Percentiles rank a stretch among this genome's conserved stretches.
Conservation (phyloP, 805 yeast genomes). For the Hanseniaspora pseudoguilliermondii region DNA sequence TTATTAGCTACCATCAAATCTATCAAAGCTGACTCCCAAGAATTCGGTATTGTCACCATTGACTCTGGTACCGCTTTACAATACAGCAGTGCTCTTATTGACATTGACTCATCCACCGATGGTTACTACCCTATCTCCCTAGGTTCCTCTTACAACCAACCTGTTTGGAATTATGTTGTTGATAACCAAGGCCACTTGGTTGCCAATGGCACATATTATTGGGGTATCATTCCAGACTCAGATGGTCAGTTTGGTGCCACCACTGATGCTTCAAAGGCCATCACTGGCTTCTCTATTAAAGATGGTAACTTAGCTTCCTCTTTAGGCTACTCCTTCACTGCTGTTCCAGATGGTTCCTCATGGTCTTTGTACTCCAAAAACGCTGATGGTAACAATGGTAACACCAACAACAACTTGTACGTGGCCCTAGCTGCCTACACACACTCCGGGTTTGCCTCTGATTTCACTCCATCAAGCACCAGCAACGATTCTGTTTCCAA, state of each 20-base stretch:
- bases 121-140: slow-evolving; percentile 11
- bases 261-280: slow-evolving; percentile 20
- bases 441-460: slow-evolving; percentile 17
- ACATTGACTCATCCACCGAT: slow-evolving; percentile 8
- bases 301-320: slow-evolving; percentile 30
- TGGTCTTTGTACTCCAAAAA: slow-evolving; percentile 11
- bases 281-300: slow-evolving; percentile 30
- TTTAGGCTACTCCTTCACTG: slow-evolving; percentile 27
- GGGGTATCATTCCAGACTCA: slow-evolving; percentile 16
- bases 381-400: slow-evolving; percentile 8
- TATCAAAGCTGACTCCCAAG: slow-evolving; percentile 28
- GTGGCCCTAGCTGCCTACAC: slow-evolving; percentile 18
- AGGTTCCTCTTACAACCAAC: slow-evolving; percentile 8
- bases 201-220: slow-evolving; percentile 21
- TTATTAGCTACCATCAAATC: slow-evolving; percentile 22
- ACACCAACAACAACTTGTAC: slow-evolving; percentile 14
- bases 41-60: slow-evolving; percentile 27
- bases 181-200: slow-evolving; percentile 23
- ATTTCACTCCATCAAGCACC: slow-evolving; percentile 15
- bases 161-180: slow-evolving; percentile 26
- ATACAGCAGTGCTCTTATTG: slow-evolving; percentile 21
- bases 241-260: slow-evolving; percentile 14
- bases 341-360: slow-evolving; percentile 27
- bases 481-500: slow-evolving; percentile 12
- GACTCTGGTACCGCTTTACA: slow-evolving; percentile 30